These are phyloP conservation scores for Paramecium caudatum DNA, from an alignment of 73 alveolate genomes.

Conservation along the genomic window DNA sequence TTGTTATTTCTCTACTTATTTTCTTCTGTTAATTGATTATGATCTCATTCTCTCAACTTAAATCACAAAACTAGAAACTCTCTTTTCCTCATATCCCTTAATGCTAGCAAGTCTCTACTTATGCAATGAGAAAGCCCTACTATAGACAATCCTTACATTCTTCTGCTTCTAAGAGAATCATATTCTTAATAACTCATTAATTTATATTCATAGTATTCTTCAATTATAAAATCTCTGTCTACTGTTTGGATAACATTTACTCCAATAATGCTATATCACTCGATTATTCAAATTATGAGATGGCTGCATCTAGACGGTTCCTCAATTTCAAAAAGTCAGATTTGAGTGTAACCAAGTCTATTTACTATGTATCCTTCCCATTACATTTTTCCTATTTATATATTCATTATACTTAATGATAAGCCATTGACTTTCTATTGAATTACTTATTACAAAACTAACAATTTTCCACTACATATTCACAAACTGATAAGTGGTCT, in stretches of 20 bases:
- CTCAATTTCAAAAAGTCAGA: constrained; percentile 42
- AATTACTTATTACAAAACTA: constrained; percentile 55
- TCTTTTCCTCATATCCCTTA: constrained; percentile 14
- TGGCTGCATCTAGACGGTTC: constrained; percentile 24
- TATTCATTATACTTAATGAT: constrained; percentile 29
- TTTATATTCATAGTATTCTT: constrained; percentile 44
- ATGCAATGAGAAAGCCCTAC: constrained; percentile 39
- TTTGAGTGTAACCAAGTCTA: constrained; percentile 10
- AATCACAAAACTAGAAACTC: neutral
- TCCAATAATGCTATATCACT: neutral
- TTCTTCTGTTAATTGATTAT: constrained; percentile 27
- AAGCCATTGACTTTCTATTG: constrained; percentile 60
- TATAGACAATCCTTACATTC: constrained; percentile 30
- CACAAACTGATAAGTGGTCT: constrained; percentile 45
- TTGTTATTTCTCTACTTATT: neutral
- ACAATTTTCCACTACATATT: constrained; percentile 50
- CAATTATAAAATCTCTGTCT: constrained; percentile 32
- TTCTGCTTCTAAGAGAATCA: constrained; percentile 23
- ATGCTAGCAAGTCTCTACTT: constrained; percentile 22
- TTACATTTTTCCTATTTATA: constrained; percentile 46
- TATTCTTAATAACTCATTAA: constrained; percentile 50
- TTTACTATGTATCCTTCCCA: constrained; percentile 2
- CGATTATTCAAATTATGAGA: constrained; percentile 22
- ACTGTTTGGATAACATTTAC: constrained; percentile 5
- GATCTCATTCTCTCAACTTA: constrained; percentile 40